phyloP scores from a whole-genome alignment of 1,284 basidiomycete species.

The Apiotrichum porosum region DNA sequence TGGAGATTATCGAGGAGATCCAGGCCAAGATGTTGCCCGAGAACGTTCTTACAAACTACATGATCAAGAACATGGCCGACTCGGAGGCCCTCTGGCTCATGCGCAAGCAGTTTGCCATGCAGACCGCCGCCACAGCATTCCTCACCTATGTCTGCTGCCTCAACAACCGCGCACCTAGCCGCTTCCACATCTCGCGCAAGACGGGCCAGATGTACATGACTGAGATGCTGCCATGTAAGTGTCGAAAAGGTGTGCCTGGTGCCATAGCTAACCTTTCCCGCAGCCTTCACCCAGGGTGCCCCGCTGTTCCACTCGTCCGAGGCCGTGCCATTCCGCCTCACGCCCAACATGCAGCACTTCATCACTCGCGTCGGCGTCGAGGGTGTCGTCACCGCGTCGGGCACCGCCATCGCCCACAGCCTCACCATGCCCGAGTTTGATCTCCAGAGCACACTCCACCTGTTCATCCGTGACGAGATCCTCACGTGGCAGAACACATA shows the following conservation, averaged over 20 bases:
- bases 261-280: constrained; percentile 7
- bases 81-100: constrained; percentile 92
- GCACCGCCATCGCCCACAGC: constrained; percentile 86
- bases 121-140: constrained; percentile 84
- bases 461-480: constrained; percentile 80
- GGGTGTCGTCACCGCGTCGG: constrained; percentile 76
- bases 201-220: constrained; percentile 87
- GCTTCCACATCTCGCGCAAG: constrained; percentile 84
- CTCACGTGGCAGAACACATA: constrained; percentile 48
- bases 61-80: constrained; percentile 77
- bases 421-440: constrained; percentile 87
- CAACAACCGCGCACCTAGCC: constrained; percentile 72
- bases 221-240: constrained; percentile 75
- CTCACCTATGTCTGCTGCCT: constrained; percentile 87
- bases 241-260: constrained; percentile 3
- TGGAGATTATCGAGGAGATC: constrained; percentile 89
- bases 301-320: constrained; percentile 76
- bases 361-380: constrained; percentile 85
- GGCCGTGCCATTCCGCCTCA: constrained; percentile 91
- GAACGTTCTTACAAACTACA: constrained; percentile 78
- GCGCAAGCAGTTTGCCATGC: constrained; percentile 92
- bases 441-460: constrained; percentile 40
- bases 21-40: constrained; percentile 85
- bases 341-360: constrained; percentile 93
- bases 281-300: constrained; percentile 53